Evolutionary conservation across 768 basidiomycete genomes (phyloP), one percentile per base, ranked within the genome.

Genomic region (Podaxis sp.): DNA sequence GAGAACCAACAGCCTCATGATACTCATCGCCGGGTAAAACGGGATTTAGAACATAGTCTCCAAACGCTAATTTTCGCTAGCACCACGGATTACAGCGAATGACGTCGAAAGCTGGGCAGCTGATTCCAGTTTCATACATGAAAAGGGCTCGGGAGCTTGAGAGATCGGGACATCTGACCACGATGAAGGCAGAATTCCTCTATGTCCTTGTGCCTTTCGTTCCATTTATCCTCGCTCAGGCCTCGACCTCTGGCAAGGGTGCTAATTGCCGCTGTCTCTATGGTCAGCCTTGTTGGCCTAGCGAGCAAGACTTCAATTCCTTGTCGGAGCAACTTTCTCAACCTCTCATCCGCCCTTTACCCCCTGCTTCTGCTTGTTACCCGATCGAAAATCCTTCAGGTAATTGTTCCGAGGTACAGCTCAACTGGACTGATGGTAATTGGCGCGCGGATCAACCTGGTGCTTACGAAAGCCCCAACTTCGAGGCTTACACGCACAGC

Each of bases 281-380:
- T 36, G 73, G 75, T 1, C 69, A 81, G 28, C 5, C 70, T 0
- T 84, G 81, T 67, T 83, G 81, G 80, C 82, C 82, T 4, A 71
- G 68, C 22, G 52, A 69, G 0, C 49, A 69, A 2, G 69, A 71
- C 1, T 80, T 82, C 63, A 42, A 70, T 9, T 46, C 63, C 4
- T 72, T 83, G 13, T 65, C 73, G 9, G 66, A 69, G 2, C 70
- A 76, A 57, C 53, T 84, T 26, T 82, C 82, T 0, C 79, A 79
- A 39, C 80, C 80, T 0, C 73, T 84, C 33, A 57, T 84, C 5
- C 67, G 73, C 13, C 83, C 82, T 0, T 48, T 68, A 0, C 79
- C 82, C 0, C 74, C 76, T 2, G 80, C 76, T 3, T 73, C 73
- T 1, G 71, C 75, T 1, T 84, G 81, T 65, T 83, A 84, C 61